Base-by-base conservation (phyloP, 306 rosid species). In the Parietaria judaica region DNA sequence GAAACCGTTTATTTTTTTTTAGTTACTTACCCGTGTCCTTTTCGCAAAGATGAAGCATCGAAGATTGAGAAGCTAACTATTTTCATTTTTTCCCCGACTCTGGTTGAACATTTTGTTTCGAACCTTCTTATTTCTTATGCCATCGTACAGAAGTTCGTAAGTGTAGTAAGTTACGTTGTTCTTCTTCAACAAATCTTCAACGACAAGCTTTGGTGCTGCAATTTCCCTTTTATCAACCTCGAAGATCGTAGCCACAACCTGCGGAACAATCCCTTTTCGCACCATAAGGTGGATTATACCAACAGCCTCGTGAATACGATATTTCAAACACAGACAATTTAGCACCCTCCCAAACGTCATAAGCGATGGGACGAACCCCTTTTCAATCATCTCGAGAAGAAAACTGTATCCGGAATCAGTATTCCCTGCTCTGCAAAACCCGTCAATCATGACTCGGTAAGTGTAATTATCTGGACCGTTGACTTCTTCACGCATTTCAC, bases 151-250 rank as follows among this genome's bases (percentile, higher is more conserved):
- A 67, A 85, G 64, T 49, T 91, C 98, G 66, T 87, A 91, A 46
- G 95, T 74, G 70, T 74, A 72, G 68, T 91, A 91, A 66, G 92
- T 81, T 68, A 91, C 75, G 57, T 77, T 85, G 41, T 83, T 80
- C 79, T 83, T 91, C 85, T 83, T 91, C 79, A 91, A 71, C 78
- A 91, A 71, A 61, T 85, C 74, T 82, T 91, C 92, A 31, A 91
- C 89, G 64, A 91, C 80, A 80, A 87, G 87, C 81, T 91, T 91
- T 49, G 97, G 97, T 6, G 96, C 92, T 6, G 95, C 97, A 59
- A 85, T 72, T 60, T 67, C 84, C 78, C 70, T 87, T 79, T 91
- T 91, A 69, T 83, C 95, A 69, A 84, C 83, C 69, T 81, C 89
- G 66, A 87, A 87, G 58, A 91, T 85, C 66, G 91, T 69, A 78